Evolutionary conservation across 202 grass and related monocot genomes (phyloP).

Genomic region (Bolboschoenoplectus hybrid): DNA sequence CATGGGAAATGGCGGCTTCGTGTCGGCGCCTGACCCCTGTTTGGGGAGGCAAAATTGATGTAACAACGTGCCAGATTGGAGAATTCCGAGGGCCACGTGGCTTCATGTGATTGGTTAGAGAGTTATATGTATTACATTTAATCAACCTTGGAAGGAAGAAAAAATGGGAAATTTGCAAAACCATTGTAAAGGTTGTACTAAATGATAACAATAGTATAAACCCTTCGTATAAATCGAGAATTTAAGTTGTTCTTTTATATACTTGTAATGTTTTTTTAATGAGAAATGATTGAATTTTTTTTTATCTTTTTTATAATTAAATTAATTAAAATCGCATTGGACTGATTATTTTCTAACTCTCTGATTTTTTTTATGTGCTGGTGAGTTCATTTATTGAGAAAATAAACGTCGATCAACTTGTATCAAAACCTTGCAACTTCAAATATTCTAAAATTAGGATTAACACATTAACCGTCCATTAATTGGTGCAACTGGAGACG

Average conservation of each 20-base stretch:
- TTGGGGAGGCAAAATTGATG: conserved; percentile 13
- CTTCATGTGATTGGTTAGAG: background rate
- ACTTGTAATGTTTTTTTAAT: no score
- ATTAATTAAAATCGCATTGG: no score
- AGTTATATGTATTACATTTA: background rate
- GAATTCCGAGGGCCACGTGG: background rate
- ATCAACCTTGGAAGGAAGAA: background rate
- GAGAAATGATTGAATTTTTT: no score
- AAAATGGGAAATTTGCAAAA: background rate
- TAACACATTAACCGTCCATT: no score
- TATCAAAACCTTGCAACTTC: background rate
- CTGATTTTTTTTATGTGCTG: no score
- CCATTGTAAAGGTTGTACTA: background rate
- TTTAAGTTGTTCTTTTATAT: no score
- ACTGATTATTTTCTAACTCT: no score
- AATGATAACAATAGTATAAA: no score
- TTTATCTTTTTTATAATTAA: no score
- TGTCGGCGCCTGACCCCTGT: conserved; percentile 34
- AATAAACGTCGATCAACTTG: background rate
- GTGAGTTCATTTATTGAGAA: background rate
- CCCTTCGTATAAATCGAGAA: no score
- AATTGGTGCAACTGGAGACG: background rate
- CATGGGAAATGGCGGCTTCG: background rate
- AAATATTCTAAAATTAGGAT: background rate
- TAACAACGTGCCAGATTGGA: background rate